phyloP scores from a whole-genome alignment of 768 basidiomycete species.

The Serendipita sp. region DNA sequence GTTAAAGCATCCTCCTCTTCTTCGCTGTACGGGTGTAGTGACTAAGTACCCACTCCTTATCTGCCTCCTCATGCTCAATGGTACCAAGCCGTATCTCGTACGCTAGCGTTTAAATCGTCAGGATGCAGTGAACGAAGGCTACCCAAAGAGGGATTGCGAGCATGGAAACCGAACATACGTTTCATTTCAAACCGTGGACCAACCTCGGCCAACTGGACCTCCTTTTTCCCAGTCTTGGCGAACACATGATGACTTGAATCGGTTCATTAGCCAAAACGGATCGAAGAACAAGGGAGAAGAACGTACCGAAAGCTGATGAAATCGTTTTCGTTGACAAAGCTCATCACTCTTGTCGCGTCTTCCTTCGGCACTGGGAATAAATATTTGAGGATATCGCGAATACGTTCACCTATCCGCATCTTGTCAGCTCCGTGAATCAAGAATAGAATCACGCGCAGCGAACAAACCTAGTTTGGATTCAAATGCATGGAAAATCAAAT shows the following conservation, averaged over 20 bases:
- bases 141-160: not conserved
- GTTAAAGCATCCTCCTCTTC: slow-evolving; percentile 59
- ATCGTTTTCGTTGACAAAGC: slow-evolving; percentile 88
- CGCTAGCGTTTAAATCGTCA: slow-evolving; percentile 32
- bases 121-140: not conserved
- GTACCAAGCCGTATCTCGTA: slow-evolving; percentile 97
- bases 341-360: slow-evolving; percentile 95
- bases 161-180: slow-evolving; percentile 45
- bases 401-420: slow-evolving; percentile 24
- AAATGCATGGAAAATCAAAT: slow-evolving; percentile 94
- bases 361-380: slow-evolving; percentile 97
- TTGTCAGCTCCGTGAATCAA: not conserved
- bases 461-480: slow-evolving; percentile 59
- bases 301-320: slow-evolving; percentile 91
- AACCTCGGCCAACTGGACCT: slow-evolving; percentile 90
- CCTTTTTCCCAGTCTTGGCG: slow-evolving; percentile 66
- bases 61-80: slow-evolving; percentile 85
- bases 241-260: slow-evolving; percentile 82
- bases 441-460: not conserved
- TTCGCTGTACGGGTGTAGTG: slow-evolving; percentile 89
- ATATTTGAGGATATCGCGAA: slow-evolving; percentile 74
- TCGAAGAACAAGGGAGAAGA: not conserved
- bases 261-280: slow-evolving; percentile 1
- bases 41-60: slow-evolving; percentile 91
- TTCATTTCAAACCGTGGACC: slow-evolving; percentile 98